Conservation (phyloP, 768 basidiomycete genomes). For the Boletus bicolor region DNA sequence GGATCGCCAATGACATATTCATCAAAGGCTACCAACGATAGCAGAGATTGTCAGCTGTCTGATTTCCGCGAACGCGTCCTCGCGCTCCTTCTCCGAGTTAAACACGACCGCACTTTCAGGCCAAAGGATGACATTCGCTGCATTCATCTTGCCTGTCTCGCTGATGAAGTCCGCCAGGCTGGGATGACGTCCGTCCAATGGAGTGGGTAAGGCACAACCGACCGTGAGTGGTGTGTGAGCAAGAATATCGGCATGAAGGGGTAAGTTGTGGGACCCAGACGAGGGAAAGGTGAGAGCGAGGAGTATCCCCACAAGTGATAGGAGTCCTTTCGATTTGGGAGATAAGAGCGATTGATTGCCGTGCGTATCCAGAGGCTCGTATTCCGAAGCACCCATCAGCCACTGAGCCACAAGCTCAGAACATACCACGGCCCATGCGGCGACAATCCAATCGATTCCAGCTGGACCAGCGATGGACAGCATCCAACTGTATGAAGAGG, state of each 20-base stretch:
- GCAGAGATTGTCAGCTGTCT: conserved; percentile 28
- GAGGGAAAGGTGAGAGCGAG: conserved; percentile 55
- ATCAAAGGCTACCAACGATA: conserved; percentile 71
- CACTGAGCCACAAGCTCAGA: conserved; percentile 52
- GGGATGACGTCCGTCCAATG: conserved; percentile 40
- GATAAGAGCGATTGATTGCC: conserved; percentile 12
- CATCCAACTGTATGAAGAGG: conserved; percentile 63
- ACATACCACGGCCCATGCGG: conserved; percentile 69
- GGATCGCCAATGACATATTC: conserved; percentile 47
- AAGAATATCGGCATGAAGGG: conserved; percentile 33
- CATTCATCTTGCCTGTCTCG: conserved; percentile 48
- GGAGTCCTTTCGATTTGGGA: conserved; percentile 24
- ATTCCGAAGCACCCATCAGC: conserved; percentile 46
- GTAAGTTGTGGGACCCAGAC: conserved; percentile 40
- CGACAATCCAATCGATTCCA: conserved; percentile 69
- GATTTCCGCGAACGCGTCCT: conserved; percentile 46
- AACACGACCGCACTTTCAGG: conserved; percentile 79
- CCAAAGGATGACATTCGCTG: conserved; percentile 67
- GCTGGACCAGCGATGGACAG: conserved; percentile 52
- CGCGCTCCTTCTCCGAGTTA: conserved; percentile 45
- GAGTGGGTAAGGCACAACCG: conserved; percentile 64
- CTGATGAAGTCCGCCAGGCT: conserved; percentile 58
- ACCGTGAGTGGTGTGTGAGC: conserved; percentile 56
- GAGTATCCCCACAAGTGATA: conserved; percentile 41
- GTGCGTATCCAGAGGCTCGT: conserved; percentile 12